Evolutionary conservation across 202 grass and related monocot species (phyloP).

Genomic region (Brachypodium distachyon): DNA sequence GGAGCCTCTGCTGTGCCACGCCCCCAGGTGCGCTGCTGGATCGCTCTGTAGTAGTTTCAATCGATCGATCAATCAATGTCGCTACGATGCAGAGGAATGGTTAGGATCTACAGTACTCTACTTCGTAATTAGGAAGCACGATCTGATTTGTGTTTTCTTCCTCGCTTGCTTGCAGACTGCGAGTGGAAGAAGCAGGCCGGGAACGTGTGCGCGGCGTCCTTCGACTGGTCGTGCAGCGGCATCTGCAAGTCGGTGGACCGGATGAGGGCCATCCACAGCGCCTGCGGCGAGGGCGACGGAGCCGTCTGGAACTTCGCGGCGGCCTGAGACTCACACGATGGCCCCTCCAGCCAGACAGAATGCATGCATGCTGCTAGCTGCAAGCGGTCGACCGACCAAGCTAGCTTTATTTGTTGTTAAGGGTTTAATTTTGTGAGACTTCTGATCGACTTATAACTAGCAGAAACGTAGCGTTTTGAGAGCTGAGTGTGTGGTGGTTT

Average conservation of each 20-base stretch:
- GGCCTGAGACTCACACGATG: too few species aligned
- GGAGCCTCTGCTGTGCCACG: constrained; percentile 81
- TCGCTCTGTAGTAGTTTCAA: background rate
- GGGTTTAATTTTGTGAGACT: too few species aligned
- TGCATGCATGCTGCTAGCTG: too few species aligned
- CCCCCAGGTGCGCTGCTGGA: constrained; percentile 37
- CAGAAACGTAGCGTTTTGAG: background rate
- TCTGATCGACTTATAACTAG: too few species aligned
- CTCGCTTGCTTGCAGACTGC: constrained; percentile 30
- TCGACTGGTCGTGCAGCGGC: constrained; percentile 88
- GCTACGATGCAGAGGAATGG: background rate
- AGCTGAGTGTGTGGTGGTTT: background rate
- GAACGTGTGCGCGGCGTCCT: constrained; percentile 63
- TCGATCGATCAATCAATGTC: background rate
- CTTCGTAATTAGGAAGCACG: background rate
- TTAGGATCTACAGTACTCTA: too few species aligned
- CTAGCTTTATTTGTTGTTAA: too few species aligned
- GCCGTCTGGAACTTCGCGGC: constrained; percentile 42
- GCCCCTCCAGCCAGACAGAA: too few species aligned
- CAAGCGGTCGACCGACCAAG: too few species aligned
- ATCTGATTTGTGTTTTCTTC: background rate
- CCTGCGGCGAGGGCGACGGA: constrained; percentile 62
- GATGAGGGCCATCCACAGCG: constrained; percentile 73
- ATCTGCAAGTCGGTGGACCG: constrained; percentile 73
- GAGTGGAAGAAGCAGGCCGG: constrained; percentile 77